Evolutionary conservation across 345 rosid species (phyloP), one percentile per base, ranked within the genome.

Genomic region (Bruguiera gymnorhiza): DNA sequence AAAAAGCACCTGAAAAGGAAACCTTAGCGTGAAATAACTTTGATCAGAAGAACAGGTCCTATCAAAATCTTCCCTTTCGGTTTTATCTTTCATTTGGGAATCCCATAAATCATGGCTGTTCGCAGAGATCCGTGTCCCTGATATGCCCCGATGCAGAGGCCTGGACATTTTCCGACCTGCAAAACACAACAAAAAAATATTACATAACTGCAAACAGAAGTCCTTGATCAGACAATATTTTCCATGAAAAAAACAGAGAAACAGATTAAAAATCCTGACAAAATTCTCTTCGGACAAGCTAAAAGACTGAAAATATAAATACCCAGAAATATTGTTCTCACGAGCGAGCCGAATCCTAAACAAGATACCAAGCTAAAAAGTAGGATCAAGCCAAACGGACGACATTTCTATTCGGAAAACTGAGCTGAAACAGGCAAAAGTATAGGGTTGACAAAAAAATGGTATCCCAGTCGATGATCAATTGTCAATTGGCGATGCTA

Each of bases 141-240:
- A 77, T 63, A 72, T 75, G 63, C 94, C 95, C 77, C 97, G 85
- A 63, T 79, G 89, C 68, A 87, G 86, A 76, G 96, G 95, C 96
- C 87, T 80, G 50, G 96, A 77, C 96, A 93, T 93, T 66, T 73
- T 77, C 60, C 54, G 36, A 76, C 83, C 86, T 72, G 86, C 29
- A 84, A 67, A 70, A 59, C 65, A 78, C 50, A 58, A 63, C 60
- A 50, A 52, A 69, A 37, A 73, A 56, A 2, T 11, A 13, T 11
- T 43, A 43, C 50, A 13, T 43, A 43, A 43, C 50, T 43, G 50
- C 50, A 0, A 43, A 11, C 46, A 39, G 46, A 39, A 39, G 16
- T 39, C 2, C 46, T 46, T 48, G 15, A 24, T 58, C 36, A 69
- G 18, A 8, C 20, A 46, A 31, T 4, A 13, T 26, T 37, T 43